Percentiles rank a stretch among this genome's conserved stretches.
phyloP scores from a whole-genome alignment of 805 yeast genomes.

The Sungouiella blattae region DNA sequence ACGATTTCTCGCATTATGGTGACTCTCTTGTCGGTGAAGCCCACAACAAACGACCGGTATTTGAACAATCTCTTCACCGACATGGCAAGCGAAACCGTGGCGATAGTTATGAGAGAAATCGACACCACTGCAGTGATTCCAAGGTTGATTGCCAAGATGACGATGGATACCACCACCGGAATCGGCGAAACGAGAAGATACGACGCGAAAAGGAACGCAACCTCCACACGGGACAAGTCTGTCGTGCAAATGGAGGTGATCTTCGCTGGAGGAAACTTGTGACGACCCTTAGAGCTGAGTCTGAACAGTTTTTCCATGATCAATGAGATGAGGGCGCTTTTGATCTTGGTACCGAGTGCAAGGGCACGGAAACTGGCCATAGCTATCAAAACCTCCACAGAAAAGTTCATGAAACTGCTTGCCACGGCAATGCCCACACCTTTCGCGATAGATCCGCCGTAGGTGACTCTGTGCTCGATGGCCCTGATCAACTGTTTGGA shows the following conservation, averaged over 20 bases:
- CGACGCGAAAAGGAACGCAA: conserved; percentile 68
- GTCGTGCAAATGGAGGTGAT: conserved; percentile 78
- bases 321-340: conserved; percentile 69
- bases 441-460: too few species aligned
- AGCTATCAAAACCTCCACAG: too few species aligned
- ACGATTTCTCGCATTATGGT: conserved; percentile 73
- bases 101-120: conserved; percentile 51
- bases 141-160: conserved; percentile 59
- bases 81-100: conserved; percentile 43
- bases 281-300: conserved; percentile 56
- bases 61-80: conserved; percentile 48
- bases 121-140: conserved; percentile 78
- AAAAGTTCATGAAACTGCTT: too few species aligned
- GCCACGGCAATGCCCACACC: too few species aligned
- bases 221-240: conserved; percentile 79
- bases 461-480: too few species aligned
- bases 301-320: conserved; percentile 65
- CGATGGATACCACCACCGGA: conserved; percentile 59
- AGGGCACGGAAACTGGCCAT: too few species aligned
- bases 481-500: too few species aligned
- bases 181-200: conserved; percentile 62
- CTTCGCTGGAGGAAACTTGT: conserved; percentile 61
- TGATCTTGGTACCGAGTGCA: conserved; percentile 71
- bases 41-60: conserved; percentile 54
- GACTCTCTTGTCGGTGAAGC: conserved; percentile 73